A percentile compares a stretch with the other conserved stretches of the same genome.
phyloP scores from a whole-genome alignment of 495 filamentous ascomycete genomes.

The Echria macrotheca region DNA sequence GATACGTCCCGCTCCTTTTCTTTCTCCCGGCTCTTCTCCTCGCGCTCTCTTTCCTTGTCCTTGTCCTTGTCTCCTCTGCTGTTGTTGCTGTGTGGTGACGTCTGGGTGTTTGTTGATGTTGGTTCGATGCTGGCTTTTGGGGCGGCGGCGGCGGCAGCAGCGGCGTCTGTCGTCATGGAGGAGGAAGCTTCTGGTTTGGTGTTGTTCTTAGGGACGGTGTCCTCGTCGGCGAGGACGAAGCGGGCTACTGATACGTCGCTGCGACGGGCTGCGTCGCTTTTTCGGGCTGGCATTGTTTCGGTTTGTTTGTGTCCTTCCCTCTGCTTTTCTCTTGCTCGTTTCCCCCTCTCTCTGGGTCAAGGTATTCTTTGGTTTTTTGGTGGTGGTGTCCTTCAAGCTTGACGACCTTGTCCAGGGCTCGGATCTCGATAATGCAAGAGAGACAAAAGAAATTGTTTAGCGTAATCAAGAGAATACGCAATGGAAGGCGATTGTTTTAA shows the following conservation, averaged over 20 bases:
- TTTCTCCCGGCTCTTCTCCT: conserved; percentile 22
- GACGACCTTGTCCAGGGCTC: too few relatives aligned
- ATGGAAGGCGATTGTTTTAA: neutral
- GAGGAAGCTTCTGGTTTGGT: conserved; percentile 13
- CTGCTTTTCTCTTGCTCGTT: too few relatives aligned
- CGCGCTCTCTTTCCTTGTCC: conserved; percentile 26
- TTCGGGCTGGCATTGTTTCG: conserved; percentile 32
- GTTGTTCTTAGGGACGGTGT: conserved; percentile 19
- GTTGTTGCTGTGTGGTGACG: conserved; percentile 11
- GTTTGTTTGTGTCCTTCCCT: neutral
- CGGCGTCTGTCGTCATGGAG: neutral
- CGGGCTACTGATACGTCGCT: conserved; percentile 40
- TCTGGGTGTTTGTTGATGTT: conserved; percentile 1
- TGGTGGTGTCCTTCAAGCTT: too few relatives aligned
- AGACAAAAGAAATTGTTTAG: too few relatives aligned
- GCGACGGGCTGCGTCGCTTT: conserved; percentile 33
- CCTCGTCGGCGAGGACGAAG: conserved; percentile 35
- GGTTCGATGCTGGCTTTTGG: conserved; percentile 2
- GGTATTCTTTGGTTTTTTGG: too few relatives aligned
- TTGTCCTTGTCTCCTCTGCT: conserved; percentile 23
- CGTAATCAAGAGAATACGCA: too few relatives aligned
- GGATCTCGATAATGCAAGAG: too few relatives aligned
- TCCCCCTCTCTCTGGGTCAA: too few relatives aligned
- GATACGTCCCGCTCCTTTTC: conserved; percentile 25
- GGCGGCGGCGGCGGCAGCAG: conserved; percentile 7